These are phyloP conservation scores for Syzygium malaccense DNA, from an alignment of 441 rosid species.

Conservation along the genomic window DNA sequence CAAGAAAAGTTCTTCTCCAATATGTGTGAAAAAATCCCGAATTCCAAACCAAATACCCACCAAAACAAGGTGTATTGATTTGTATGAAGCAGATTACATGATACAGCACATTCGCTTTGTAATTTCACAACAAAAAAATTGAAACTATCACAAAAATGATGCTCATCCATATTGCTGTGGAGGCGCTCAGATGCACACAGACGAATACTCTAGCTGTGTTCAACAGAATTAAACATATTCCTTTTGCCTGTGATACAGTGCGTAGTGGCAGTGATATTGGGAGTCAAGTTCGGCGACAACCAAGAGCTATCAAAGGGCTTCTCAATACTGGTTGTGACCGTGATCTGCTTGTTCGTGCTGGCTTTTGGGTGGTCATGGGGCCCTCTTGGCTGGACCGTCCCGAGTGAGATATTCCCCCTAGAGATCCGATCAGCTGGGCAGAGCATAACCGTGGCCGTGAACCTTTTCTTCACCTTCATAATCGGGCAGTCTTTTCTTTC, in stretches of 20 bases:
- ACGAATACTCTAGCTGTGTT: neutral
- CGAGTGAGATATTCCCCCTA: slow-evolving; percentile 81
- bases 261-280: slow-evolving; percentile 60
- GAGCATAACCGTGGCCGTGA: slow-evolving; percentile 81
- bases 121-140: neutral
- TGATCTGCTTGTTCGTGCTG: slow-evolving; percentile 69
- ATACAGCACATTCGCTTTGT: neutral
- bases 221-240: neutral
- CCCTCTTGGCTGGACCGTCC: slow-evolving; percentile 85
- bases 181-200: neutral
- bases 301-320: slow-evolving; percentile 53
- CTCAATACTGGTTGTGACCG: slow-evolving; percentile 50
- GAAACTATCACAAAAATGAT: neutral
- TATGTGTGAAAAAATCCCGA: neutral
- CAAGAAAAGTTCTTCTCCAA: neutral
- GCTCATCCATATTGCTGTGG: neutral
- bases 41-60: neutral
- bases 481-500: slow-evolving; percentile 71
- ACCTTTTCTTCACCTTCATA: slow-evolving; percentile 69
- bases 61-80: neutral
- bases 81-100: neutral
- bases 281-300: slow-evolving; percentile 50
- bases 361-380: slow-evolving; percentile 99
- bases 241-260: slow-evolving; percentile 26
- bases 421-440: slow-evolving; percentile 90